Base-by-base conservation (phyloP, 176 grass and related monocot species). In the Urochloa ruziziensis region DNA sequence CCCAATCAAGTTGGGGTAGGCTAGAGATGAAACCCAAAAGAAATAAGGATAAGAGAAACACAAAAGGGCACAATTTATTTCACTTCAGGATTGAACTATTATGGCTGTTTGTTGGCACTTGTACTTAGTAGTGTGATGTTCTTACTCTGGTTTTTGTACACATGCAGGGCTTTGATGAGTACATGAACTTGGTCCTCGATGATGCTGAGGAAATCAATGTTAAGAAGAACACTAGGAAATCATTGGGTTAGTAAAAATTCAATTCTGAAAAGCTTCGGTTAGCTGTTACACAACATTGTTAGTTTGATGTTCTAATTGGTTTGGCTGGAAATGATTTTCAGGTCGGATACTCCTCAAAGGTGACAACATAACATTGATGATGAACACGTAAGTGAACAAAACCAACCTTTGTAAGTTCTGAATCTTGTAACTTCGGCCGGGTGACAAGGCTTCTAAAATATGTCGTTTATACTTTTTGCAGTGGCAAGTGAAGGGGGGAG, bases 301-400 rank as follows among this genome's bases (percentile, higher is more conserved):
- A n/a, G n/a, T n/a, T n/a, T 32, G 4, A 27, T 78, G 27, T 7
- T 74, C 43, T 46, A 73, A 48, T 13, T 28, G 43, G 57, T 40
- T 44, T 76, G 17, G 9, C 44, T 67, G 66, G 25, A 65, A 57
- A 69, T 86, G 76, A 43, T 87, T 67, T 81, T 27, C 70, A 98
- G 95, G 95, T 62, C 85, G 92, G 88, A 94, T 97, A 84, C 85
- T 97, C 27, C 88, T 97, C 81, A 97, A 98, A 89, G 95, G 95
- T 4, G 92, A 98, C 67, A 98, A 94, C 90, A 98, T 98, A 78
- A 98, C 95, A 70, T 76, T 98, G 78, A 98, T 98, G 93, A 99
- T 99, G 93, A 96, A 79, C 77, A 75, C 37, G 97, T 96, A 90
- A 96, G 91, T 35, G 24, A 21, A 75, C 25, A 23, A 74, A 32